phyloP scores from a whole-genome alignment of 331 rosid species.

The Spiraea crenata region DNA sequence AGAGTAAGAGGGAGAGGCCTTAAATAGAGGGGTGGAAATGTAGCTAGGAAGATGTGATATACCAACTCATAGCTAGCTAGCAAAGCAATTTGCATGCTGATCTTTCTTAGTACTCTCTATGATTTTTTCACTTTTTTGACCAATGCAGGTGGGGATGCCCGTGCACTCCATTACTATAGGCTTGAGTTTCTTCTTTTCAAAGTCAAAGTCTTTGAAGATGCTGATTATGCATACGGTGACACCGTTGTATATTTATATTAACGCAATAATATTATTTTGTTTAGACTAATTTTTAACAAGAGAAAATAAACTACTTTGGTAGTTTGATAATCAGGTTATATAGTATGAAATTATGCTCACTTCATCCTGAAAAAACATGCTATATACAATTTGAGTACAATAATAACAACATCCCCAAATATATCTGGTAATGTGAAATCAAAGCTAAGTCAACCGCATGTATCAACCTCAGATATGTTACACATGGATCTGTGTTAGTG shows the following conservation, averaged over 20 bases:
- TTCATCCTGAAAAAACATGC: too few species aligned
- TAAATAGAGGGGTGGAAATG: slow-evolving; percentile 42
- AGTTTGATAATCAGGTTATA: too few species aligned
- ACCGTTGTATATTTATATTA: too few species aligned
- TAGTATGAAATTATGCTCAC: too few species aligned
- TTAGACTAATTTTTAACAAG: too few species aligned
- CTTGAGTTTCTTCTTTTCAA: slow-evolving; percentile 19
- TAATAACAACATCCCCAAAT: too few species aligned
- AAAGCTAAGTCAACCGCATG: background rate
- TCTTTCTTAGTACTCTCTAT: slow-evolving; percentile 7
- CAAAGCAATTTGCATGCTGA: slow-evolving; percentile 32
- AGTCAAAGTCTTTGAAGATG: slow-evolving; percentile 2
- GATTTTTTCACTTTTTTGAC: slow-evolving; percentile 36
- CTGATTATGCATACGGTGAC: too few species aligned
- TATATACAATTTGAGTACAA: too few species aligned
- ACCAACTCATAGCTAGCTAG: slow-evolving; percentile 46
- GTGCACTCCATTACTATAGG: slow-evolving; percentile 40
- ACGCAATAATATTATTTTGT: too few species aligned
- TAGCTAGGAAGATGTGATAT: slow-evolving; percentile 25
- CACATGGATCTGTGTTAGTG: slow-evolving; percentile 31
- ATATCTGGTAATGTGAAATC: too few species aligned
- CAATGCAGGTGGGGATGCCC: slow-evolving; percentile 26
- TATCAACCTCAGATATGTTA: slow-evolving; percentile 3
- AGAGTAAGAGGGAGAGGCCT: slow-evolving; percentile 23
- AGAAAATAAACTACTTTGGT: too few species aligned